Conservation (phyloP, 495 filamentous ascomycete genomes). For the Podospora fimiseda region DNA sequence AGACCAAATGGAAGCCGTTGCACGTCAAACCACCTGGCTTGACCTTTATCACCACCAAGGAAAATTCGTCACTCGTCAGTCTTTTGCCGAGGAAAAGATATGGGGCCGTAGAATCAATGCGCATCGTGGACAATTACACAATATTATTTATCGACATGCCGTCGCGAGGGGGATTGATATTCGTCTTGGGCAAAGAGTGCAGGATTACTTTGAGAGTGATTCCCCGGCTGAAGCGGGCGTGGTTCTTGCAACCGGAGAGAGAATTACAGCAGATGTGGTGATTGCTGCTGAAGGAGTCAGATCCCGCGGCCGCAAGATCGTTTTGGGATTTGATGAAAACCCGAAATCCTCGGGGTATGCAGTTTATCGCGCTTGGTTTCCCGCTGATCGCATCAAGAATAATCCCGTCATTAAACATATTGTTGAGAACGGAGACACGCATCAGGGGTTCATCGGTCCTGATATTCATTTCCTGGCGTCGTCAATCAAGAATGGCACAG, state of each 20-base stretch:
- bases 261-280: slow-evolving; percentile 50
- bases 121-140: slow-evolving; percentile 57
- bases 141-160: slow-evolving; percentile 53
- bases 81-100: slow-evolving; percentile 23
- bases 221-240: slow-evolving; percentile 45
- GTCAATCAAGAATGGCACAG: slow-evolving; percentile 54
- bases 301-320: slow-evolving; percentile 52
- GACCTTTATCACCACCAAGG: slow-evolving; percentile 30
- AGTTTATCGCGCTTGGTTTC: slow-evolving; percentile 55
- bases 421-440: slow-evolving; percentile 58
- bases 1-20: slow-evolving; percentile 43
- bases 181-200: slow-evolving; percentile 47
- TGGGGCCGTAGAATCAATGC: slow-evolving; percentile 45
- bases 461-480: slow-evolving; percentile 61
- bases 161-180: slow-evolving; percentile 50
- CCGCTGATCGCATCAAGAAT: slow-evolving; percentile 51
- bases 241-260: slow-evolving; percentile 43
- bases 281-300: slow-evolving; percentile 60
- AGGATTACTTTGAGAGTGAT: slow-evolving; percentile 55
- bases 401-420: slow-evolving; percentile 56
- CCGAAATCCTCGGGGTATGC: slow-evolving; percentile 56
- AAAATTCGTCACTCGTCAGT: slow-evolving; percentile 26
- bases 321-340: slow-evolving; percentile 56
- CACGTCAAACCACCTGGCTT: slow-evolving; percentile 37
- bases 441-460: slow-evolving; percentile 53